These are phyloP conservation scores for Micractinium conductrix DNA, from an alignment of 139 green algal species.

Conservation along the genomic window DNA sequence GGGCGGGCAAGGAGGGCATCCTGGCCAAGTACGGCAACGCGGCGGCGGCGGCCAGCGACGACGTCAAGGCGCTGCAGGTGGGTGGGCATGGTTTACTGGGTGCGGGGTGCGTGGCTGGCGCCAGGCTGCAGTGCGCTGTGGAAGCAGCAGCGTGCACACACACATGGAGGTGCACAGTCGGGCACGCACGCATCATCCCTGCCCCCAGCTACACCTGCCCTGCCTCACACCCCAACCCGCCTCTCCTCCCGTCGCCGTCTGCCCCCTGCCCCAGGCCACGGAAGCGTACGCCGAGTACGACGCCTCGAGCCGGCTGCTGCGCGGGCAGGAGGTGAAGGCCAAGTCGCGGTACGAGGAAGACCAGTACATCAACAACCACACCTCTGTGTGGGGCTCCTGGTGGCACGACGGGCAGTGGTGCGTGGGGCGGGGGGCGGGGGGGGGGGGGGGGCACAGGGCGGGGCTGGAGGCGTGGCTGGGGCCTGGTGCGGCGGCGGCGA, in stretches of 20 bases:
- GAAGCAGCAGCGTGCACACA: too few relatives aligned
- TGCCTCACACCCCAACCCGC: too few relatives aligned
- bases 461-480: background rate
- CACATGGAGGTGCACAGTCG: too few relatives aligned
- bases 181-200: too few relatives aligned
- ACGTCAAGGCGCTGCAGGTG: constrained; percentile 63
- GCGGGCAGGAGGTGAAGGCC: constrained; percentile 66
- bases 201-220: too few relatives aligned
- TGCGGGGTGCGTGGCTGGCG: background rate
- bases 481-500: background rate
- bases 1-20: constrained; percentile 71
- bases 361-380: constrained; percentile 95
- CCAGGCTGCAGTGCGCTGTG: background rate
- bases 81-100: background rate
- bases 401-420: constrained; percentile 87
- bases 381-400: constrained; percentile 93
- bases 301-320: constrained; percentile 71
- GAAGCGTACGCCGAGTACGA: constrained; percentile 98
- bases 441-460: background rate
- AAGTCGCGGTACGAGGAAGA: constrained; percentile 95
- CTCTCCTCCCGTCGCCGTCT: too few relatives aligned
- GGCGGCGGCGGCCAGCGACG: constrained; percentile 27
- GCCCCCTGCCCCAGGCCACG: constrained; percentile 60
- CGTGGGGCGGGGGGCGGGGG: constrained; percentile 22
- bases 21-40: constrained; percentile 90